Percentiles rank a stretch among this genome's conserved stretches.
These are phyloP conservation scores for Coriolopsis trogii DNA, from an alignment of 1,284 basidiomycete species.

Conservation along the genomic window DNA sequence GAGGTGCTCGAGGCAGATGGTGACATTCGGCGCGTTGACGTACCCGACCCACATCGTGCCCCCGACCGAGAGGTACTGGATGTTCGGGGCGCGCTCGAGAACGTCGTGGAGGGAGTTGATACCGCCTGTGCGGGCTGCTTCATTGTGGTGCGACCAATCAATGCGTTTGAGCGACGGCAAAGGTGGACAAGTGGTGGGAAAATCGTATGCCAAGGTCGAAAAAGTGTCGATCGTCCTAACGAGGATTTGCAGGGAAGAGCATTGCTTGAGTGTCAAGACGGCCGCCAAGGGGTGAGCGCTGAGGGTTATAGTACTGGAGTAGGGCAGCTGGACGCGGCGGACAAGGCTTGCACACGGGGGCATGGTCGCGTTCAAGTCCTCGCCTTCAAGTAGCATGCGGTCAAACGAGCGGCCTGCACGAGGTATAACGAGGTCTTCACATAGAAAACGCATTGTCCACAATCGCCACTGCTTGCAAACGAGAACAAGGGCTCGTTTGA, in stretches of 20 bases:
- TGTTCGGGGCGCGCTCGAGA: conserved; percentile 52
- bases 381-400: conserved; percentile 29
- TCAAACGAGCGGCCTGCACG: conserved; percentile 33
- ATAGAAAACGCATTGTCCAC: conserved; percentile 49
- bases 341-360: conserved; percentile 44
- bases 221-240: conserved; percentile 40
- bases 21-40: conserved; percentile 24
- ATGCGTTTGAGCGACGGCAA: conserved; percentile 59
- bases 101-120: conserved; percentile 63
- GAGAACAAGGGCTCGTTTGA: conserved; percentile 46
- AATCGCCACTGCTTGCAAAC: conserved; percentile 60
- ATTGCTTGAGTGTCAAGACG: conserved; percentile 48
- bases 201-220: conserved; percentile 51
- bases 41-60: conserved; percentile 44
- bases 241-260: conserved; percentile 56
- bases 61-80: conserved; percentile 60
- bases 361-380: conserved; percentile 21
- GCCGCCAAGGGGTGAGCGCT: conserved; percentile 32
- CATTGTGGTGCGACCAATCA: conserved; percentile 67
- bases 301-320: conserved; percentile 49
- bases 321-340: conserved; percentile 60
- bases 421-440: conserved; percentile 54
- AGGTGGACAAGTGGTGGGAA: conserved; percentile 47
- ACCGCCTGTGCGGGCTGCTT: conserved; percentile 64
- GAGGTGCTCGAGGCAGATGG: conserved; percentile 40